phyloP scores from a whole-genome alignment of 768 basidiomycete genomes.

The Dioszegia hungarica region DNA sequence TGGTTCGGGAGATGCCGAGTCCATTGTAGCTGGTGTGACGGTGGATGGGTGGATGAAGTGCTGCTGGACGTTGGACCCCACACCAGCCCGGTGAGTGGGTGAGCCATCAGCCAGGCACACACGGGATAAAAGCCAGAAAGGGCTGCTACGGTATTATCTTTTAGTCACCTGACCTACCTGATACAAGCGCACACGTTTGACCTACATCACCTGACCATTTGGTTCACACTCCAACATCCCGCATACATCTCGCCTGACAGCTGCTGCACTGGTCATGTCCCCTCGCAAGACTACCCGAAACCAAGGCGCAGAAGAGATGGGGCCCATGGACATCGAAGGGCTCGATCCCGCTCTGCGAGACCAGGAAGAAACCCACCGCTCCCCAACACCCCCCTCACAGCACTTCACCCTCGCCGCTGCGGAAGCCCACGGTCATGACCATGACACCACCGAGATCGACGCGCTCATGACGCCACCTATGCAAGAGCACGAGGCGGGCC shows the following conservation, averaged over 20 bases:
- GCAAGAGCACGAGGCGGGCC: background rate
- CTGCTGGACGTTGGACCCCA: no score
- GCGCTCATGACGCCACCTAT: background rate
- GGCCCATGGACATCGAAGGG: background rate
- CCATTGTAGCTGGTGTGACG: slow-evolving; percentile 14
- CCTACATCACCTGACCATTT: background rate
- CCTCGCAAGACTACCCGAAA: no score
- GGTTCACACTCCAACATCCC: background rate
- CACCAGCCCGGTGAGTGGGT: no score
- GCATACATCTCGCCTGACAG: background rate
- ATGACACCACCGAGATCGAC: background rate
- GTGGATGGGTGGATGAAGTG: no score
- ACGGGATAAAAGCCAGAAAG: no score
- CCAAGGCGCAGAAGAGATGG: no score
- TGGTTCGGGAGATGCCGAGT: slow-evolving; percentile 30
- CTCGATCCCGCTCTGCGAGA: background rate
- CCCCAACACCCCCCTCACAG: no score
- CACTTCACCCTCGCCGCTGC: background rate
- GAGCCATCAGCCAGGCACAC: no score
- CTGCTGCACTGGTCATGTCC: background rate
- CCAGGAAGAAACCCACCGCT: no score
- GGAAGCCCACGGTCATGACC: background rate
- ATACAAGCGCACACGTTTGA: no score
- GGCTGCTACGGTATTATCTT: no score
- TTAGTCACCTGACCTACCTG: no score